phyloP scores from a whole-genome alignment of 2,329 filamentous ascomycete species.

The Penicillium sp. region DNA sequence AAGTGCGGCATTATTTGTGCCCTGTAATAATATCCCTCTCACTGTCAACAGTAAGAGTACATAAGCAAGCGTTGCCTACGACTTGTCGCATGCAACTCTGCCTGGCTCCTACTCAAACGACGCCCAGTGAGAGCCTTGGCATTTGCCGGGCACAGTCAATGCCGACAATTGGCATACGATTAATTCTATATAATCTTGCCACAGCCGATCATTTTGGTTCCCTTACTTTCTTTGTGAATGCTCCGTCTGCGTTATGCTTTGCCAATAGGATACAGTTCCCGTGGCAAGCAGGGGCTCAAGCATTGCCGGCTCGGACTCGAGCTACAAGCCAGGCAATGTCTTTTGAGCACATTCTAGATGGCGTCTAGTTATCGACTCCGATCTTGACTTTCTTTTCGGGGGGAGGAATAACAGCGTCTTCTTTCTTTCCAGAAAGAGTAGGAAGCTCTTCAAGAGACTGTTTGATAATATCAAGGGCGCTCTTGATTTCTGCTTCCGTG shows the following conservation, averaged over 20 bases:
- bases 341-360: constrained; percentile 4
- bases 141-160: neutral
- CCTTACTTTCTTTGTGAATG: neutral
- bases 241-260: constrained; percentile 8
- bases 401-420: constrained; percentile 54
- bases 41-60: neutral
- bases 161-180: neutral
- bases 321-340: constrained; percentile 14
- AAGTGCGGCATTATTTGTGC: neutral
- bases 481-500: constrained; percentile 76
- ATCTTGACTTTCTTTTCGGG: constrained; percentile 62
- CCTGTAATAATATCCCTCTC: neutral
- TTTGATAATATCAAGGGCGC: constrained; percentile 73
- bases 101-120: neutral
- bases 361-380: constrained; percentile 30
- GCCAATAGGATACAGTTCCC: neutral
- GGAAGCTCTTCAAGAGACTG: constrained; percentile 80
- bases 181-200: neutral
- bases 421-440: constrained; percentile 54
- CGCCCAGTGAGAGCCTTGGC: neutral
- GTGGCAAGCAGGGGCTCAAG: constrained; percentile 8
- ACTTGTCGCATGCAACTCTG: neutral
- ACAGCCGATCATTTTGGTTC: neutral
- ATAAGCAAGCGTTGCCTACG: neutral
- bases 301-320: constrained; percentile 14